Evolutionary conservation across 2,329 filamentous ascomycete genomes (phyloP).

Genomic region (Hymenoscyphus repandus): DNA sequence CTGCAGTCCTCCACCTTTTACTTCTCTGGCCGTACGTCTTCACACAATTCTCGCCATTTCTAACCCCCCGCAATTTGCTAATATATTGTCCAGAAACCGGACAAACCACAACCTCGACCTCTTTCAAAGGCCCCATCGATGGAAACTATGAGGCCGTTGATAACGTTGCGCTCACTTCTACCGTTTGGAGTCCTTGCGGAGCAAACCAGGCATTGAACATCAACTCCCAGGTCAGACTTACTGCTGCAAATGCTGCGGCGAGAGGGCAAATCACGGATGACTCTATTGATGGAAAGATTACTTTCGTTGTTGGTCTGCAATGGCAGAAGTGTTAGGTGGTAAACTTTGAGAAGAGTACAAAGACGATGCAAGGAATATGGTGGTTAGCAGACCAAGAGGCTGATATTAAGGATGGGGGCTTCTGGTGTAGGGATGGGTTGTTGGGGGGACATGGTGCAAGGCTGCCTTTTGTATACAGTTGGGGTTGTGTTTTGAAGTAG

Average conservation of each 20-base stretch:
- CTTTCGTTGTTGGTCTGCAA: constrained; percentile 17
- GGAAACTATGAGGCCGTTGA: constrained; percentile 14
- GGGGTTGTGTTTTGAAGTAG: no score
- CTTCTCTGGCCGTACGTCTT: constrained; percentile 18
- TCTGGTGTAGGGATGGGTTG: no score
- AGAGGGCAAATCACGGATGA: constrained; percentile 16
- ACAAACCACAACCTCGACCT: constrained; percentile 12
- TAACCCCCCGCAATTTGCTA: neutral
- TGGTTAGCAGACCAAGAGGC: no score
- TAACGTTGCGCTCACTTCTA: constrained; percentile 13
- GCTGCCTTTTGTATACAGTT: no score
- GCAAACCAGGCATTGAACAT: constrained; percentile 13
- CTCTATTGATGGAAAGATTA: constrained; percentile 16
- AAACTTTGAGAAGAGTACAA: no score
- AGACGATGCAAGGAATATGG: no score
- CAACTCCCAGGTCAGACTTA: constrained; percentile 17
- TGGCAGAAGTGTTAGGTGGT: constrained; percentile 13
- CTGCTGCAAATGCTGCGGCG: constrained; percentile 1
- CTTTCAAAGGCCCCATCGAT: constrained; percentile 15
- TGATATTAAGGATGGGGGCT: no score
- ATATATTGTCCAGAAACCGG: constrained; percentile 8
- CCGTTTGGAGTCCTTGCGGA: constrained; percentile 21
- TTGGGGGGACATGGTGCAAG: no score
- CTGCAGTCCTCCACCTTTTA: constrained; percentile 18
- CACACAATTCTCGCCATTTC: neutral